Conservation (phyloP, 306 rosid species). For the Hippophae tibetana region DNA sequence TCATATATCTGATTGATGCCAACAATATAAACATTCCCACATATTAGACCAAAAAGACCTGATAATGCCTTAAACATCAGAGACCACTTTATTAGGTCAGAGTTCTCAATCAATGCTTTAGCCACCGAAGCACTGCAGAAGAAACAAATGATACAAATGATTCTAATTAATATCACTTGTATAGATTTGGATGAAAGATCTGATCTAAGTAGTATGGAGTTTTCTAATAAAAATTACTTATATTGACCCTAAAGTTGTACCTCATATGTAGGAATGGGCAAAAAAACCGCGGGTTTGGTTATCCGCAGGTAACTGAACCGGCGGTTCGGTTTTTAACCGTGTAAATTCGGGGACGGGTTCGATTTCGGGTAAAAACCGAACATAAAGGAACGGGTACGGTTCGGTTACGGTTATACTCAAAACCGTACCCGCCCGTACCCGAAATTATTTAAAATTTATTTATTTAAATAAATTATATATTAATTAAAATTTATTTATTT, state of each 20-base stretch:
- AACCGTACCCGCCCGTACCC: too few relatives aligned
- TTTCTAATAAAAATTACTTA: slow-evolving; percentile 28
- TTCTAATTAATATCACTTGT: slow-evolving; percentile 3
- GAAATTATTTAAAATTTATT: too few relatives aligned
- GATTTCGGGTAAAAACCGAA: too few relatives aligned
- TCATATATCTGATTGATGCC: slow-evolving; percentile 98
- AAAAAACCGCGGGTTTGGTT: too few relatives aligned
- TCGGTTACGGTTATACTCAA: too few relatives aligned
- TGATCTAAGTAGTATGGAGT: not conserved
- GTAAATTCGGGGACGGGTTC: too few relatives aligned
- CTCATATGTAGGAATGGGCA: too few relatives aligned
- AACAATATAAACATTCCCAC: slow-evolving; percentile 93
- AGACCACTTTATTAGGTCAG: slow-evolving; percentile 88
- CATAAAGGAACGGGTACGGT: too few relatives aligned
- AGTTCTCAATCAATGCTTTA: slow-evolving; percentile 82
- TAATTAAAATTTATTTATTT: too few relatives aligned
- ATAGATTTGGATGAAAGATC: not conserved
- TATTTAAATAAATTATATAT: too few relatives aligned
- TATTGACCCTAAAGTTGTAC: slow-evolving; percentile 81
- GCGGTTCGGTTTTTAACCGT: too few relatives aligned
- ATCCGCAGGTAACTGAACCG: too few relatives aligned
- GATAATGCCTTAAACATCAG: slow-evolving; percentile 76
- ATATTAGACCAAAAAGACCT: slow-evolving; percentile 76
- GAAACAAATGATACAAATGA: slow-evolving; percentile 14
- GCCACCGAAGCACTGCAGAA: slow-evolving; percentile 76